Evolutionary conservation across 441 rosid species (phyloP).

Genomic region (Capsella rubella): DNA sequence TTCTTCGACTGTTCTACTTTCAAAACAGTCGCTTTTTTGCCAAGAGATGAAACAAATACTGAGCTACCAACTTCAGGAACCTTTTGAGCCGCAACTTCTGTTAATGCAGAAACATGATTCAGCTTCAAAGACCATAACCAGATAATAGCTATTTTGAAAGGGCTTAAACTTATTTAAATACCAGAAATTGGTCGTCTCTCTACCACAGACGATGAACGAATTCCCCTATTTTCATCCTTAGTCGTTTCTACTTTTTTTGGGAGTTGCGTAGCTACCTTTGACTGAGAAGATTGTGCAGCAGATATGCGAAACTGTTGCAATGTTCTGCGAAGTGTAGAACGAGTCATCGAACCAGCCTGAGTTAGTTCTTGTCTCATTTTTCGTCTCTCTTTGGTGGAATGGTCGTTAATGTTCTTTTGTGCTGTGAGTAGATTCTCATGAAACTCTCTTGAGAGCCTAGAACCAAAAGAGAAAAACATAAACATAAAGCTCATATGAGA

Average conservation of each 20-base stretch:
- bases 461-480: constrained; percentile 31
- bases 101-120: constrained; percentile 15
- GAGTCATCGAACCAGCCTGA: constrained; percentile 67
- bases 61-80: constrained; percentile 66
- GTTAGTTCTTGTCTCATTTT: constrained; percentile 60
- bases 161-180: constrained; percentile 35
- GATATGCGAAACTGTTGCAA: constrained; percentile 62
- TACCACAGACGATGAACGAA: constrained; percentile 45
- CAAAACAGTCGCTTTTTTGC: constrained; percentile 69
- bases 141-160: constrained; percentile 7
- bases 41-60: constrained; percentile 69
- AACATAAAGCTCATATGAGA: neutral
- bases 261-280: constrained; percentile 45
- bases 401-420: constrained; percentile 61
- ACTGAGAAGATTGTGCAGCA: constrained; percentile 49
- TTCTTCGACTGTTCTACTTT: constrained; percentile 71
- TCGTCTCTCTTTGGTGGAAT: constrained; percentile 53
- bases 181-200: constrained; percentile 52
- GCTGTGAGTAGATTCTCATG: constrained; percentile 59
- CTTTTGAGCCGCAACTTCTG: constrained; percentile 45
- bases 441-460: constrained; percentile 72
- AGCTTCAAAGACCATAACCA: constrained; percentile 5
- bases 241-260: constrained; percentile 37
- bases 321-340: constrained; percentile 71
- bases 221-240: constrained; percentile 33